Conservation (phyloP, 345 rosid species). For the Sisymbrium altissimum region DNA sequence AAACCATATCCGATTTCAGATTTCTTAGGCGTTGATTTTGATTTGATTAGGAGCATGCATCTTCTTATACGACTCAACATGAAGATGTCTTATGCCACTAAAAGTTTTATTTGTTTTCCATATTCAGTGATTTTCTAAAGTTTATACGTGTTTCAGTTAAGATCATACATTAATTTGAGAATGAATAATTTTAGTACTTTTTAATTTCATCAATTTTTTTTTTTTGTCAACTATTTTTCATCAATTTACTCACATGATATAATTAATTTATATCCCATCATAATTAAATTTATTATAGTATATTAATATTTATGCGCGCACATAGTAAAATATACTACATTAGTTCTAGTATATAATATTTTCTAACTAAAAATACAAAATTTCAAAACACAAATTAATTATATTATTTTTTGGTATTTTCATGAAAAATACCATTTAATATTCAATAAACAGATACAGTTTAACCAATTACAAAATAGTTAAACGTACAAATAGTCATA, state of each 20-base stretch:
- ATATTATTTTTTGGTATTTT: too few relatives aligned
- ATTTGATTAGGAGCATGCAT: slow-evolving; percentile 14
- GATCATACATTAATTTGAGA: background rate
- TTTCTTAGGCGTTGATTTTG: slow-evolving; percentile 11
- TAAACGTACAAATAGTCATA: too few relatives aligned
- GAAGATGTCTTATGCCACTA: background rate
- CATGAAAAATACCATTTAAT: too few relatives aligned
- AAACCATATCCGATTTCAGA: slow-evolving; percentile 19
- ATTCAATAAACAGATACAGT: too few relatives aligned
- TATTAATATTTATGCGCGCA: background rate
- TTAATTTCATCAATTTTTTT: too few relatives aligned
- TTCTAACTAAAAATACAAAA: too few relatives aligned
- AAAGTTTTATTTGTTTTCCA: background rate
- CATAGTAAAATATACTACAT: background rate
- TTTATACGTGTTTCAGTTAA: background rate
- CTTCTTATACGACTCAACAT: background rate
- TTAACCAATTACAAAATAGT: too few relatives aligned
- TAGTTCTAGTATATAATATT: too few relatives aligned
- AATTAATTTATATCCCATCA: background rate
- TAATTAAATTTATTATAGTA: background rate
- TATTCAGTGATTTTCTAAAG: background rate
- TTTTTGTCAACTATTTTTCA: too few relatives aligned
- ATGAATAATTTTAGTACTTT: background rate
- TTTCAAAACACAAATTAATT: too few relatives aligned
- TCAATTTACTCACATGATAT: background rate